Conservation (phyloP, 2,329 filamentous ascomycete genomes). For the Fusarium sp. region DNA sequence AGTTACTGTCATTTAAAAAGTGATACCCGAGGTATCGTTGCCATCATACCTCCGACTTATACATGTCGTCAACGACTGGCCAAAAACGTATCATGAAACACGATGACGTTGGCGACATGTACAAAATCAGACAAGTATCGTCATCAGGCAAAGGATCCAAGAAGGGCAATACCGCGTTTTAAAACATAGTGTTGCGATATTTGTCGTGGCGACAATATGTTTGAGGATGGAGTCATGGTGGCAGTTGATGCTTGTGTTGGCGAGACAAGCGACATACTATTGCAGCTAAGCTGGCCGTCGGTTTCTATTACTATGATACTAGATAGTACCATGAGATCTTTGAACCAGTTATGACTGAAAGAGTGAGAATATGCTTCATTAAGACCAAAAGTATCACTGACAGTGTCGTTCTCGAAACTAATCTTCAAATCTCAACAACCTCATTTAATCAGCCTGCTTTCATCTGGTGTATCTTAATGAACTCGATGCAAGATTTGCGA, state of each 20-base stretch:
- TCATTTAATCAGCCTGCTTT: neutral
- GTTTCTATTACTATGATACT: neutral
- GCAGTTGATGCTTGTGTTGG: neutral
- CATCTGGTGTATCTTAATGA: neutral
- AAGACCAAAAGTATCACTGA: neutral
- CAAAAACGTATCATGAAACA: conserved; percentile 4
- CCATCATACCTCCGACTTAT: neutral
- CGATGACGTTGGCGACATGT: neutral
- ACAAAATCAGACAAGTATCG: neutral
- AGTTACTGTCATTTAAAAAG: neutral
- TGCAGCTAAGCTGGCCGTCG: neutral
- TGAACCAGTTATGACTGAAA: neutral
- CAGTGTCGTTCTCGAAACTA: neutral
- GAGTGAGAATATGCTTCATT: too few species aligned
- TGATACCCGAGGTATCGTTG: too few species aligned
- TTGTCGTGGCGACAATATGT: neutral
- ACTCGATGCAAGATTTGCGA: neutral
- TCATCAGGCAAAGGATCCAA: neutral
- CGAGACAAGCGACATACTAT: neutral
- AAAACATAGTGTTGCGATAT: neutral
- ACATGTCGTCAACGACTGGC: neutral
- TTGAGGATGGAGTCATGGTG: neutral
- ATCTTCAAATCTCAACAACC: neutral
- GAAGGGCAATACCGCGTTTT: conserved; percentile 1
- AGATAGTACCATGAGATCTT: neutral